Conservation (phyloP, 805 yeast species). For the Brettanomyces nanus region DNA sequence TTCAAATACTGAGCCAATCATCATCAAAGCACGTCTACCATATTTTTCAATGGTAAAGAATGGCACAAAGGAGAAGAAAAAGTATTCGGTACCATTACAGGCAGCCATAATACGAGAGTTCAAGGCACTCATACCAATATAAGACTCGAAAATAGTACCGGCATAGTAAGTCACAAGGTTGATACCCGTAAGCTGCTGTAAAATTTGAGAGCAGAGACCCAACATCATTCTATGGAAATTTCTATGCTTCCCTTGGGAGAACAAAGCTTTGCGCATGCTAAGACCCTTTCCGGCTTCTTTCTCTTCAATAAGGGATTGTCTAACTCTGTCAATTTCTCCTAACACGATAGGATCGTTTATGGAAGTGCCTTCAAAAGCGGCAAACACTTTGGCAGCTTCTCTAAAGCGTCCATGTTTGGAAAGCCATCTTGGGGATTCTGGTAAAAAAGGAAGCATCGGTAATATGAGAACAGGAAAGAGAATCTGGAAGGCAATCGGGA, state of each 20-base stretch:
- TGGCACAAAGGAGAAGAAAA: conserved; percentile 31
- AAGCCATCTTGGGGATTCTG: conserved; percentile 40
- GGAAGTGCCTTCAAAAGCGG: conserved; percentile 29
- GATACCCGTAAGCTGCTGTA: conserved; percentile 48
- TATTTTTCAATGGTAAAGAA: conserved; percentile 36
- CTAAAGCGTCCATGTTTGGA: conserved; percentile 30
- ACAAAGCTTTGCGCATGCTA: conserved; percentile 14
- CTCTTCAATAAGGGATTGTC: conserved; percentile 14
- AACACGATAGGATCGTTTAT: conserved; percentile 9
- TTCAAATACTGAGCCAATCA: conserved; percentile 30
- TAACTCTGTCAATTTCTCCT: conserved; percentile 15
- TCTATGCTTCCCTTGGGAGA: conserved; percentile 34
- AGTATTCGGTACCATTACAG: conserved; percentile 28
- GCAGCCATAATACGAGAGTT: conserved; percentile 38
- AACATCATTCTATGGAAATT: conserved; percentile 42
- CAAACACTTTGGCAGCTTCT: conserved; percentile 35
- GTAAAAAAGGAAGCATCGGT: conserved; percentile 16
- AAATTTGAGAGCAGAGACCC: conserved; percentile 34
- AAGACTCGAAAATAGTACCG: conserved; percentile 42
- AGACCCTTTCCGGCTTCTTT: conserved; percentile 21
- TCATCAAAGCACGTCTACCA: conserved; percentile 33
- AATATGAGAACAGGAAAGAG: conserved; percentile 13
- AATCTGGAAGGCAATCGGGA: conserved; percentile 29
- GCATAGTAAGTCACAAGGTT: conserved; percentile 53
- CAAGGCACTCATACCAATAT: conserved; percentile 36